These are phyloP conservation scores for Alternaria solani DNA, from an alignment of 2,329 filamentous ascomycete species.

Conservation along the genomic window DNA sequence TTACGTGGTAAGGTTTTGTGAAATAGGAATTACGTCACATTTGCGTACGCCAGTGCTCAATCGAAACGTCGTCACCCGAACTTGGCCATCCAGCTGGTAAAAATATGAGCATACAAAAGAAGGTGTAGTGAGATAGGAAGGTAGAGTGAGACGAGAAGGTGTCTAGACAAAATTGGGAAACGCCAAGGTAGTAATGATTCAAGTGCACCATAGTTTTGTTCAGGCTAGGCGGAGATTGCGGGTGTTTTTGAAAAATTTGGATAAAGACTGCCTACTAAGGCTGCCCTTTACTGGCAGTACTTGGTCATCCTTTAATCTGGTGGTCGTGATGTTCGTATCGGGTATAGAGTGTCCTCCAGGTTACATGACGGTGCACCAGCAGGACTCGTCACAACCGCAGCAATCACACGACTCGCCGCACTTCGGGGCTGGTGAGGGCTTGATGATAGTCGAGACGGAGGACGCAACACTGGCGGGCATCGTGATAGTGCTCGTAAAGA, in stretches of 20 bases:
- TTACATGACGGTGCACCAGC: slow-evolving; percentile 25
- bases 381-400: slow-evolving; percentile 51
- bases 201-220: not conserved
- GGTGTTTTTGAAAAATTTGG: not conserved
- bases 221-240: not conserved
- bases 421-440: slow-evolving; percentile 44
- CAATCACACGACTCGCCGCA: slow-evolving; percentile 51
- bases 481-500: slow-evolving; percentile 14
- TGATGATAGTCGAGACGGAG: slow-evolving; percentile 48
- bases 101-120: not conserved
- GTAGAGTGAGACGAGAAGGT: not conserved
- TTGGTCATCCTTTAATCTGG: not conserved
- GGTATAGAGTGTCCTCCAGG: not conserved
- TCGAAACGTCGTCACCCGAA: not conserved
- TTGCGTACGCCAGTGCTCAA: slow-evolving; percentile 13
- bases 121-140: not conserved
- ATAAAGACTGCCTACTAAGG: not conserved
- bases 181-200: not conserved
- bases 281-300: not conserved
- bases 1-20: slow-evolving; percentile 5
- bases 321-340: not conserved
- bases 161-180: not conserved
- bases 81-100: not conserved
- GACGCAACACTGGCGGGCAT: slow-evolving; percentile 48
- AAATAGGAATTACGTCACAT: slow-evolving; percentile 19